Conservation (phyloP, 2,329 filamentous ascomycete genomes). For the Fusarium continuum region DNA sequence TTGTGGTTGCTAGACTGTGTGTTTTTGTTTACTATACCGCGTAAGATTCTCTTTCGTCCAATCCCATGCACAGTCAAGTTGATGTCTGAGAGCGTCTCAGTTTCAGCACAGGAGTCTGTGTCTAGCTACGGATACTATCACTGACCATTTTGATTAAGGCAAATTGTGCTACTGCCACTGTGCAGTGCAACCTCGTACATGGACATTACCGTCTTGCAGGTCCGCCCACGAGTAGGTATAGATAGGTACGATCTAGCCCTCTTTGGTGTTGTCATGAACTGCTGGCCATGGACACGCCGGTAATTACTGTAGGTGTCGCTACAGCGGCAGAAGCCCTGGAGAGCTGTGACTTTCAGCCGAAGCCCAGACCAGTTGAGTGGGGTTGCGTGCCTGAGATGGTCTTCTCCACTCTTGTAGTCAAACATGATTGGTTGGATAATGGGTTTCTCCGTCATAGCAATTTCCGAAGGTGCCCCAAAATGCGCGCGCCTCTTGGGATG, state of each 20-base stretch:
- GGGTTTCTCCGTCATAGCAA: slow-evolving; percentile 35
- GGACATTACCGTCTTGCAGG: neutral
- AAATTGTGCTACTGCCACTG: neutral
- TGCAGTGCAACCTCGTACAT: slow-evolving; percentile 22
- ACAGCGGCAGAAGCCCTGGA: neutral
- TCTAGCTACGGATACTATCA: slow-evolving; percentile 8
- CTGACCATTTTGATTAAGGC: neutral
- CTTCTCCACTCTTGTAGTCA: neutral
- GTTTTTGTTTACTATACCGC: slow-evolving; percentile 8
- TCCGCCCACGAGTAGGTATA: neutral
- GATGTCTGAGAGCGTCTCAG: slow-evolving; percentile 24
- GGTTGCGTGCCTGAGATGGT: slow-evolving; percentile 31
- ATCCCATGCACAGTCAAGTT: slow-evolving; percentile 3
- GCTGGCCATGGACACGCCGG: neutral
- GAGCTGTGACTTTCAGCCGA: slow-evolving; percentile 10
- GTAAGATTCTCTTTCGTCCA: neutral
- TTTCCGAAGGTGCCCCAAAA: slow-evolving; percentile 29
- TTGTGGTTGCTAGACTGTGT: neutral
- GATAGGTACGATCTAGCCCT: neutral
- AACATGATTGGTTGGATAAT: slow-evolving; percentile 22
- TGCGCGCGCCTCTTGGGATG: neutral
- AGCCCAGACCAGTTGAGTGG: slow-evolving; percentile 13
- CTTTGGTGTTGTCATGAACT: neutral
- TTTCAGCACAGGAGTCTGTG: slow-evolving; percentile 16
- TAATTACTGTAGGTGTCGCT: too few relatives aligned